phyloP scores from a whole-genome alignment of 768 basidiomycete genomes.

The Daedaleopsis sinensis region DNA sequence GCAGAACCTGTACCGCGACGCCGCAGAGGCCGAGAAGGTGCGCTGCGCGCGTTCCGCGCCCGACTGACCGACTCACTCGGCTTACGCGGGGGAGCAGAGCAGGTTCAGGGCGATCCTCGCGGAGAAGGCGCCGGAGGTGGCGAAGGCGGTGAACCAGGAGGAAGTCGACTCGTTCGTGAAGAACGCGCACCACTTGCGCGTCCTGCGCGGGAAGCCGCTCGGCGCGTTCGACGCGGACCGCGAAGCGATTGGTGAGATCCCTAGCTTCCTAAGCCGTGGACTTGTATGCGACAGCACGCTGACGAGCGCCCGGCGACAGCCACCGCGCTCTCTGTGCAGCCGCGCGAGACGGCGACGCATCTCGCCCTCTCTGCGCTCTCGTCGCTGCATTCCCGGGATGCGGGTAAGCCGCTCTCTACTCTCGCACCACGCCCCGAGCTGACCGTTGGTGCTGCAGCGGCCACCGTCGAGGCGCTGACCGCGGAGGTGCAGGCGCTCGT shows the following conservation, averaged over 20 bases:
- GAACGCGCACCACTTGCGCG: slow-evolving; percentile 74
- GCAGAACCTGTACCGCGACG: slow-evolving; percentile 81
- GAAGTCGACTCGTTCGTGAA: slow-evolving; percentile 75
- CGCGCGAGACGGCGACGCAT: slow-evolving; percentile 69
- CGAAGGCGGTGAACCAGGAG: slow-evolving; percentile 48
- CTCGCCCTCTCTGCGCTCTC: slow-evolving; percentile 71
- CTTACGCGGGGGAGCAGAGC: slow-evolving; percentile 11
- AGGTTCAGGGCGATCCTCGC: slow-evolving; percentile 46
- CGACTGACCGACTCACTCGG: not conserved
- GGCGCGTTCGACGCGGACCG: slow-evolving; percentile 56
- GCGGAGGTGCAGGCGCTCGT: slow-evolving; percentile 53
- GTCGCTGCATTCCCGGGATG: slow-evolving; percentile 26
- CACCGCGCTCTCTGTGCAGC: slow-evolving; percentile 28
- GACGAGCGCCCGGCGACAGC: not conserved
- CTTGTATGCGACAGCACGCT: not conserved
- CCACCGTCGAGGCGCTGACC: slow-evolving; percentile 55
- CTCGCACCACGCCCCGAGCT: not conserved
- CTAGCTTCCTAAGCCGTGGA: not conserved
- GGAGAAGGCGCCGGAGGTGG: slow-evolving; percentile 41
- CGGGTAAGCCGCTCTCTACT: slow-evolving; percentile 10
- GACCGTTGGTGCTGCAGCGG: slow-evolving; percentile 29
- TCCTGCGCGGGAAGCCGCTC: slow-evolving; percentile 67
- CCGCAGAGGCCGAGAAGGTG: slow-evolving; percentile 71
- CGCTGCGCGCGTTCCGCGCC: not conserved
- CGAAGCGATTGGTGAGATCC: slow-evolving; percentile 49